Evolutionary conservation across 495 filamentous ascomycete species (phyloP).

Genomic region (Hapsidospora chrysogenum): DNA sequence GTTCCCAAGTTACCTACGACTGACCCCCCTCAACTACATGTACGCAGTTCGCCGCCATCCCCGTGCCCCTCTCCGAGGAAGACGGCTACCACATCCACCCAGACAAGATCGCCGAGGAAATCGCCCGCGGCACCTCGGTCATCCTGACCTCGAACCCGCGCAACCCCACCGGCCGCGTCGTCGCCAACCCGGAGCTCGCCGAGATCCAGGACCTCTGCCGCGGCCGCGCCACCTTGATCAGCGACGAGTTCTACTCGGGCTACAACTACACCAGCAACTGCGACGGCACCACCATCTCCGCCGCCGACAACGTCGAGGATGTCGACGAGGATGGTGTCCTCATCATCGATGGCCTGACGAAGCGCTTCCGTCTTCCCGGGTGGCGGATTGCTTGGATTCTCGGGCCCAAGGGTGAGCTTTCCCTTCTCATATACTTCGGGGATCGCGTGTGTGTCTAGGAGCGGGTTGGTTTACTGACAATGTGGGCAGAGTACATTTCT

Average conservation of each 20-base stretch:
- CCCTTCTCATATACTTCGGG: neutral
- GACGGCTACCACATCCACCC: constrained; percentile 86
- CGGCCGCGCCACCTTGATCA: constrained; percentile 75
- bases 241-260: constrained; percentile 93
- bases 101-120: constrained; percentile 81
- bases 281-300: constrained; percentile 73
- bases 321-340: constrained; percentile 58
- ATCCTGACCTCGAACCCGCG: constrained; percentile 93
- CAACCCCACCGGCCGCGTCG: constrained; percentile 84
- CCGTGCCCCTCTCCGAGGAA: constrained; percentile 63
- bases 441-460: too few relatives aligned
- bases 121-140: constrained; percentile 70
- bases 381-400: constrained; percentile 96
- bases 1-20: neutral
- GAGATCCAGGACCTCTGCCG: constrained; percentile 86
- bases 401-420: constrained; percentile 48
- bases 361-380: constrained; percentile 88
- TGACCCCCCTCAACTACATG: neutral
- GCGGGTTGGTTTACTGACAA: neutral
- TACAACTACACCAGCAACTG: constrained; percentile 90
- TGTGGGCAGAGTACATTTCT: constrained; percentile 64
- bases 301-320: constrained; percentile 70
- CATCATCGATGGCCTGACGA: constrained; percentile 89
- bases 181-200: constrained; percentile 62
- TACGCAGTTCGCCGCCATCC: constrained; percentile 74